phyloP scores from a whole-genome alignment of 2,329 filamentous ascomycete genomes.

The Xylariaceae sp. region DNA sequence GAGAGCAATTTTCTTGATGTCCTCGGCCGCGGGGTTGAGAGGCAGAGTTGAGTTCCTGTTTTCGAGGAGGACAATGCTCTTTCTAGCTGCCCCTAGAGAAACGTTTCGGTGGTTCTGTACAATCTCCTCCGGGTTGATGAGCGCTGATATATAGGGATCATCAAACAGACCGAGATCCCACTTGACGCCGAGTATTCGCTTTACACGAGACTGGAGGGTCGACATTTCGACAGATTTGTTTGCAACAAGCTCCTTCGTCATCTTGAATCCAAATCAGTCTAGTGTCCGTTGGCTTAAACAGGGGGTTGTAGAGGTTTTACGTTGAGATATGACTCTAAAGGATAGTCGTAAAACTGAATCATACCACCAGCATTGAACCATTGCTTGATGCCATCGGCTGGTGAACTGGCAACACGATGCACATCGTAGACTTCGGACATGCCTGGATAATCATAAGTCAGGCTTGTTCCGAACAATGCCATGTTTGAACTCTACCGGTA shows the following conservation, averaged over 20 bases:
- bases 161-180: slow-evolving; percentile 42
- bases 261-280: slow-evolving; percentile 28
- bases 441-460: slow-evolving; percentile 20
- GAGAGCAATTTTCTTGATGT: slow-evolving; percentile 34
- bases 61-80: slow-evolving; percentile 40
- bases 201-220: slow-evolving; percentile 35
- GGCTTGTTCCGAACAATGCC: neutral
- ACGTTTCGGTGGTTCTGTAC: slow-evolving; percentile 33
- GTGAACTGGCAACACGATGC: slow-evolving; percentile 36
- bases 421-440: slow-evolving; percentile 31
- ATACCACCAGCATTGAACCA: slow-evolving; percentile 44
- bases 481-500: slow-evolving; percentile 28
- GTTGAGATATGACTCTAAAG: slow-evolving; percentile 36
- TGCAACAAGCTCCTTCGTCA: slow-evolving; percentile 31
- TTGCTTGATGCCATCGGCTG: slow-evolving; percentile 37
- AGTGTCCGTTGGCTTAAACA: neutral
- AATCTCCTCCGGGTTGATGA: slow-evolving; percentile 33
- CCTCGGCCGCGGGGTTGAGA: slow-evolving; percentile 25
- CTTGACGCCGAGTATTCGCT: slow-evolving; percentile 37
- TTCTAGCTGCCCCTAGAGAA: slow-evolving; percentile 40
- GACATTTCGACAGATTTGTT: slow-evolving; percentile 34
- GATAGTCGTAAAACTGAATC: slow-evolving; percentile 43
- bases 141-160: slow-evolving; percentile 33
- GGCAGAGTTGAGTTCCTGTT: slow-evolving; percentile 39
- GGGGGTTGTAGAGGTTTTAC: slow-evolving; percentile 15